Evolutionary conservation across 352 stramenopile genomes (phyloP), one percentile per base, ranked within the genome.

Genomic region (Phytophthora hybrid): DNA sequence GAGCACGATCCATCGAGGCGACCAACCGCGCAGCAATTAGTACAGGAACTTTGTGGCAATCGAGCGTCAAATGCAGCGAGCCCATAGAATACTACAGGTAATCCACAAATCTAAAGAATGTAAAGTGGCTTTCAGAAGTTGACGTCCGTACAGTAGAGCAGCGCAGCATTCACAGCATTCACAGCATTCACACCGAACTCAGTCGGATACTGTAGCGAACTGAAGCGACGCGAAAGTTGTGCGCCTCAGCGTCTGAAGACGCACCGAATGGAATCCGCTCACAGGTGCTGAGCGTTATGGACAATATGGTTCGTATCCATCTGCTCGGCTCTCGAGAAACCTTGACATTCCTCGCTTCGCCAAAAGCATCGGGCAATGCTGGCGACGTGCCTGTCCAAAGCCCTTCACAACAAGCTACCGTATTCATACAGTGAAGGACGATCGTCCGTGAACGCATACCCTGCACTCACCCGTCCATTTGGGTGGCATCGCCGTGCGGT

Each of bases 1-100:
- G 39, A 55, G 1, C 39, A 71, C 21, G 69, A 89, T 52, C 73
- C 82, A 5, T 52, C 39, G 16, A 52, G 57, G 44, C 77, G 81
- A 7, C 81, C 81, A 14, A 77, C 59, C 8, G 79, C 74, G 1
- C 55, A 34, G 11, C 32, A 82, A 51, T 52, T 89, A 21, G 54
- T 87, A 3, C 54, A 63, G 31, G 59, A 75, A 26, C 66, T 78
- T 16, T 56, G 60, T 23, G 66, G 55, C 29, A 58, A 52, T 11
- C 41, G 41, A 49, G 41, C 41, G 18, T 49, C 41, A 5, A 14
- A 49, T 8, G 41, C 41, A 19, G 41, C 14, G 41, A 49, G 41
- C 41, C 14, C 41, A 49, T 49, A 49, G 14, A 49, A n/a, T 4
- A 49, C 18, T 6, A 21, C 0, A 10, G 23, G 23, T 21, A 13